Evolutionary conservation across 768 basidiomycete genomes (phyloP), one percentile per base, ranked within the genome.

Genomic region (Termitomyces heimii): DNA sequence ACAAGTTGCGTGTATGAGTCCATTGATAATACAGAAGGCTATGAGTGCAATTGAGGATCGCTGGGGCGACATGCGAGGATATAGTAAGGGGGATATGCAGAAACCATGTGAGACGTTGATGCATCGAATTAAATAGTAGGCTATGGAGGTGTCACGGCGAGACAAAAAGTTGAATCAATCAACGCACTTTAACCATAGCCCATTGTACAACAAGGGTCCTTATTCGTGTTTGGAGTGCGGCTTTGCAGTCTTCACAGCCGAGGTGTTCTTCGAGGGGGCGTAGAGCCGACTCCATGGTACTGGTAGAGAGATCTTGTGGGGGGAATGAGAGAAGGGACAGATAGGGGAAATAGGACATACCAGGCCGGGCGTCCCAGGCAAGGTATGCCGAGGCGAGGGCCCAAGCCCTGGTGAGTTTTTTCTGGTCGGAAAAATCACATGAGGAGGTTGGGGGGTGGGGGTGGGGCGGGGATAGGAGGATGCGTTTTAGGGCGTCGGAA

Each of bases 361-460:
- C 89, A 62, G 89, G 87, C 55, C 88, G 76, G 35, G 87, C 86
- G 69, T 91, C 89, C 89, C 89, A 92, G 10, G 87, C 87, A 7
- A 92, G 79, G 71, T 91, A 91, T 12, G 89, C 89, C 2, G 86
- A 83, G 24, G 90, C 89, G 32, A 92, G 71, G 14, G 89, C 88
- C 89, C 89, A 92, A 5, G 89, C 89, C 45, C 89, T 73, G 12
- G 87, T 87, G 37, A 92, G 65, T 65, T 82, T 88, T 73, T 90
- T 91, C 72, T 92, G 89, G 65, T 89, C 85, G 0, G 77, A 70
- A 64, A 86, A 85, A 67, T 89, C 88, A 62, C 90, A 92, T 22
- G 69, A 66, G 5, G 76, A 64, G 0, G 82, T 90, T 16, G 90
- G 86, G n/a, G 84, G 75, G 66, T 92, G 90, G 3, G 86, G 84